Evolutionary conservation across 2,329 filamentous ascomycete species (phyloP).

Genomic region (Trichoderma afroharzianum): DNA sequence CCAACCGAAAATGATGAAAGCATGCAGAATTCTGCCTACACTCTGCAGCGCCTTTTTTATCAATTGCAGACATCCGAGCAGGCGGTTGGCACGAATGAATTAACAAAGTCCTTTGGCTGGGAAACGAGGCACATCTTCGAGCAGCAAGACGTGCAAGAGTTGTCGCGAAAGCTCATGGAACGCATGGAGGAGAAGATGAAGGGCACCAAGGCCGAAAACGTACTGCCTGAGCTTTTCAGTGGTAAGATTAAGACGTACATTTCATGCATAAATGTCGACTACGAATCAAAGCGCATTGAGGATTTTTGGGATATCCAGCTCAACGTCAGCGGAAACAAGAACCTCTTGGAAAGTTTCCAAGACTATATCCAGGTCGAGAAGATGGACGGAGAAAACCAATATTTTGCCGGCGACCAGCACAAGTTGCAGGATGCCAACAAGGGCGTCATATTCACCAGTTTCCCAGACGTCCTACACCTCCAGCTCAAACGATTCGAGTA

Average conservation of each 20-base stretch:
- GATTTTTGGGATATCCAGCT: conserved; percentile 99
- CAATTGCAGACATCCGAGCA: conserved; percentile 81
- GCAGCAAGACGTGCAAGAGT: conserved; percentile 96
- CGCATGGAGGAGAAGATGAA: conserved; percentile 98
- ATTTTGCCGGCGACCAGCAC: conserved; percentile 84
- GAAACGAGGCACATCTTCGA: conserved; percentile 97
- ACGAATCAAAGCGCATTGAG: conserved; percentile 91
- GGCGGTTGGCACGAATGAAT: conserved; percentile 85
- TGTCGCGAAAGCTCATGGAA: conserved; percentile 96
- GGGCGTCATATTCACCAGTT: conserved; percentile 93
- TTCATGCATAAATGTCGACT: conserved; percentile 96
- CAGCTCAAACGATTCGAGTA: conserved; percentile 98
- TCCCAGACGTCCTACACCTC: conserved; percentile 89
- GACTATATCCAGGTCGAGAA: conserved; percentile 97
- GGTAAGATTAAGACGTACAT: conserved; percentile 99
- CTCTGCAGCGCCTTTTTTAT: conserved; percentile 90
- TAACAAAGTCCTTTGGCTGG: conserved; percentile 97
- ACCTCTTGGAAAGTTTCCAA: conserved; percentile 87
- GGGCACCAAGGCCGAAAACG: conserved; percentile 85
- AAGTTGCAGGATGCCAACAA: conserved; percentile 96
- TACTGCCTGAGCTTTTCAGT: conserved; percentile 85
- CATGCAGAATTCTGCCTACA: conserved; percentile 85
- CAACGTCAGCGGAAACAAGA: conserved; percentile 92
- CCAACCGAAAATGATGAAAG: conserved; percentile 83
- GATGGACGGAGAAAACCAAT: conserved; percentile 97